These are phyloP conservation scores for Dendrobium nobile DNA, from an alignment of 106 monocot genomes.

Conservation along the genomic window DNA sequence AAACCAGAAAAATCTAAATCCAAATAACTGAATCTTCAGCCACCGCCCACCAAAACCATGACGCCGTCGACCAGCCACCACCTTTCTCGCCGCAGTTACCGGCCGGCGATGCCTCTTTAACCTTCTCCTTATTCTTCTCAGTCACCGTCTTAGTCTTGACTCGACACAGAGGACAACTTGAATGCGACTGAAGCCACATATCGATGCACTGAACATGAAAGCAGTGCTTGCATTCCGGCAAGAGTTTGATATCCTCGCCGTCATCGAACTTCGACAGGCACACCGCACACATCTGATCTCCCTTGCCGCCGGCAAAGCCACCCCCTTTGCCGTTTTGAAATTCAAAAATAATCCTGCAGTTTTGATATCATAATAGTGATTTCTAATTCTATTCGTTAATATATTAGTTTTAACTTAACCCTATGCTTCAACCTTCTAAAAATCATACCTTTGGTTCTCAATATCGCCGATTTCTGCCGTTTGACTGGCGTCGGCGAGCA, in stretches of 20 bases:
- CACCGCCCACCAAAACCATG: neutral
- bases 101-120: neutral
- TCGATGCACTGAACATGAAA: conserved; percentile 13
- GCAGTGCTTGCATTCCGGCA: conserved; percentile 11
- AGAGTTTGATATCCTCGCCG: conserved; percentile 1
- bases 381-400: neutral
- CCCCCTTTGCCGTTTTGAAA: neutral
- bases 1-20: neutral
- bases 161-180: conserved; percentile 10
- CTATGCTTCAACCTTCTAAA: too few relatives aligned
- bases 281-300: conserved; percentile 2
- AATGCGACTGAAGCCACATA: neutral
- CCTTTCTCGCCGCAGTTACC: neutral
- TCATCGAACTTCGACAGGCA: conserved; percentile 9
- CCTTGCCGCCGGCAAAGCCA: neutral
- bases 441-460: too few relatives aligned
- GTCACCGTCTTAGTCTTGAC: neutral
- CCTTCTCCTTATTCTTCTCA: neutral
- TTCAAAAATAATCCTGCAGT: neutral
- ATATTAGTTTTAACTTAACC: neutral
- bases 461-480: too few relatives aligned
- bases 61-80: neutral
- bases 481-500: too few relatives aligned
- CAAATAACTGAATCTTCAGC: neutral
- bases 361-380: too few relatives aligned